Percentiles rank a stretch among this genome's conserved stretches.
Evolutionary conservation across 176 grass and related monocot species (phyloP).

Genomic region (Pontederia crassipes): DNA sequence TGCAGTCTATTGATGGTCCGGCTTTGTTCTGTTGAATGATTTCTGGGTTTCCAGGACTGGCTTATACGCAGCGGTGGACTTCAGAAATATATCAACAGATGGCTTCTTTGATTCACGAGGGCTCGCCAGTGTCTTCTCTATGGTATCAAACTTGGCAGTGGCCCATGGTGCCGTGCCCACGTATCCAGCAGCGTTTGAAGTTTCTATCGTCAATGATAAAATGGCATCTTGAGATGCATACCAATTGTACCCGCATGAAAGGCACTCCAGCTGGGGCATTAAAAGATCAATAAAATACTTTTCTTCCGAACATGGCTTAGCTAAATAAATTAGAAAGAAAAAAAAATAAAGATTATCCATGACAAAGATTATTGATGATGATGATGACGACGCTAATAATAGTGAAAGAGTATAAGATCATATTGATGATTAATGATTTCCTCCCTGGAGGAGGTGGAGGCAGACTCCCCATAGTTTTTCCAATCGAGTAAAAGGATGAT

Average conservation of each 20-base stretch:
- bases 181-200: slow-evolving; percentile 35
- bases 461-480: no score
- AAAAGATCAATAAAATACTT: not conserved
- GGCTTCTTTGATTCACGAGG: slow-evolving; percentile 50
- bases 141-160: slow-evolving; percentile 71
- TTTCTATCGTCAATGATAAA: slow-evolving; percentile 46
- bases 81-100: slow-evolving; percentile 28
- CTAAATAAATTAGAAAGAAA: not conserved
- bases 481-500: no score
- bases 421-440: not conserved
- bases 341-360: slow-evolving; percentile 5
- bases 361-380: not conserved
- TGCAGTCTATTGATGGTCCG: no score
- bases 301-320: not conserved
- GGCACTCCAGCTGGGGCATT: slow-evolving; percentile 60
- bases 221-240: slow-evolving; percentile 73
- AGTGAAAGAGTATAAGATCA: not conserved
- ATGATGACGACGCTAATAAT: no score
- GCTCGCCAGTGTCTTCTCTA: slow-evolving; percentile 59
- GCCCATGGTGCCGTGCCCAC: slow-evolving; percentile 65
- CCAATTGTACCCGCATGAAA: slow-evolving; percentile 62
- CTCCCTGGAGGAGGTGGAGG: no score
- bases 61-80: slow-evolving; percentile 44
- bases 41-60: slow-evolving; percentile 70
- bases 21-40: slow-evolving; percentile 41